These are phyloP conservation scores for Beauveria bassiana DNA, from an alignment of 2,329 filamentous ascomycete genomes.

Conservation along the genomic window DNA sequence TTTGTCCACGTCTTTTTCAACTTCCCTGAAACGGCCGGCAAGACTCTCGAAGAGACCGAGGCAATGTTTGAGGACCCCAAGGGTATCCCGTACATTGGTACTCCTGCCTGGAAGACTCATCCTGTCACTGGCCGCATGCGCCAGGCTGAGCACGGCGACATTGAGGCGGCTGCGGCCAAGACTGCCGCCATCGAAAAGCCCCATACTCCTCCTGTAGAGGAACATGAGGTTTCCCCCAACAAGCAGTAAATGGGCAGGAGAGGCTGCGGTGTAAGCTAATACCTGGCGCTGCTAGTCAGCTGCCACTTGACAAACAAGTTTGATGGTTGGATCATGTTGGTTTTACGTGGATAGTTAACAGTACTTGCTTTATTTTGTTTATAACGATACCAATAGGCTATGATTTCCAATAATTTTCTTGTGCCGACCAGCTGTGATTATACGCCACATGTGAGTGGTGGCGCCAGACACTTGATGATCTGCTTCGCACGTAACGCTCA, in stretches of 20 bases:
- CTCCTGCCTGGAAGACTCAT: slow-evolving; percentile 25
- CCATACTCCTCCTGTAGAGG: slow-evolving; percentile 8
- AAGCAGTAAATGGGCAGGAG: not conserved
- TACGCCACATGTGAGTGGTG: not conserved
- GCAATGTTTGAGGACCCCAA: slow-evolving; percentile 36
- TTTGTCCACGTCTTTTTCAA: slow-evolving; percentile 45
- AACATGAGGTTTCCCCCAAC: slow-evolving; percentile 3
- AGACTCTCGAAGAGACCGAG: slow-evolving; percentile 47
- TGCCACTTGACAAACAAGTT: not conserved
- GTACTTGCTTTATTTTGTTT: slow-evolving; percentile 4
- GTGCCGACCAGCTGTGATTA: not conserved
- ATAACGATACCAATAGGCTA: slow-evolving; percentile 10
- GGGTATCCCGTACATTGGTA: slow-evolving; percentile 23
- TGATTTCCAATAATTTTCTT: not conserved
- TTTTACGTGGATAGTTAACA: not conserved
- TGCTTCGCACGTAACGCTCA: no score
- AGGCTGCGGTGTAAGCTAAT: not conserved
- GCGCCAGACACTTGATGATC: no score
- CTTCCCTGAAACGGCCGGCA: slow-evolving; percentile 50
- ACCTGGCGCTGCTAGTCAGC: not conserved
- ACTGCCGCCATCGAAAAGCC: slow-evolving; percentile 13
- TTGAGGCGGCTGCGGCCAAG: slow-evolving; percentile 18
- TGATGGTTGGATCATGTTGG: not conserved
- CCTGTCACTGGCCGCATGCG: slow-evolving; percentile 16
- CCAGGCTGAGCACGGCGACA: slow-evolving; percentile 20